phyloP scores from a whole-genome alignment of 2,329 filamentous ascomycete genomes.

The Talaromyces sp. region DNA sequence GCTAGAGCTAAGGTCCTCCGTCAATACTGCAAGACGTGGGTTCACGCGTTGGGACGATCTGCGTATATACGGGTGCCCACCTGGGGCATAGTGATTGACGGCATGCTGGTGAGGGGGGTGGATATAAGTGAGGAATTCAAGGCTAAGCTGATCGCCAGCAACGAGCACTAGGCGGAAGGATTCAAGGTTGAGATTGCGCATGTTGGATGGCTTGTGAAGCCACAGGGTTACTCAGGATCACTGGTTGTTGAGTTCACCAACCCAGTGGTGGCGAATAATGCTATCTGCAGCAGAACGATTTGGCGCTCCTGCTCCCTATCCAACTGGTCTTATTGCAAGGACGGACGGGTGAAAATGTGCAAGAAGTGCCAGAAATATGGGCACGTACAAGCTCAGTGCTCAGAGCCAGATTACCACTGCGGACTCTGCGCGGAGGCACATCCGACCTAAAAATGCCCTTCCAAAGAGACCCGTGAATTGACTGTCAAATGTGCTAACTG shows the following conservation, averaged over 20 bases:
- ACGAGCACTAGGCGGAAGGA: background rate
- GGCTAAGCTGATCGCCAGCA: background rate
- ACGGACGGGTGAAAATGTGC: background rate
- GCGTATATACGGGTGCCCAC: background rate
- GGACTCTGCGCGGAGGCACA: conserved; percentile 1
- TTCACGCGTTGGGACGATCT: background rate
- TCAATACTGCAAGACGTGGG: background rate
- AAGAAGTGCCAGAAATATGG: background rate
- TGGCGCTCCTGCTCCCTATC: background rate
- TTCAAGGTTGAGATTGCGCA: background rate
- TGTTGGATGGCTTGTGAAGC: background rate
- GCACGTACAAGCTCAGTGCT: background rate
- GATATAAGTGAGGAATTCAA: background rate
- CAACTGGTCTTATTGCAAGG: background rate
- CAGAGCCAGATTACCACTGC: background rate
- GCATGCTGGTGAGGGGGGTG: background rate
- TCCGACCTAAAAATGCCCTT: conserved; percentile 2
- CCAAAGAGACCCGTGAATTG: background rate
- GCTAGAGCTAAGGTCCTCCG: background rate
- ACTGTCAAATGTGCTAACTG: background rate
- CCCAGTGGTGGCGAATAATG: background rate
- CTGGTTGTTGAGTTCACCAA: background rate
- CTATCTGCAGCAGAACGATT: background rate
- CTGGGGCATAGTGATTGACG: background rate
- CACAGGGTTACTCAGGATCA: background rate